Conservation (phyloP, 2,329 filamentous ascomycete genomes). For the Colletotrichum paranaense region DNA sequence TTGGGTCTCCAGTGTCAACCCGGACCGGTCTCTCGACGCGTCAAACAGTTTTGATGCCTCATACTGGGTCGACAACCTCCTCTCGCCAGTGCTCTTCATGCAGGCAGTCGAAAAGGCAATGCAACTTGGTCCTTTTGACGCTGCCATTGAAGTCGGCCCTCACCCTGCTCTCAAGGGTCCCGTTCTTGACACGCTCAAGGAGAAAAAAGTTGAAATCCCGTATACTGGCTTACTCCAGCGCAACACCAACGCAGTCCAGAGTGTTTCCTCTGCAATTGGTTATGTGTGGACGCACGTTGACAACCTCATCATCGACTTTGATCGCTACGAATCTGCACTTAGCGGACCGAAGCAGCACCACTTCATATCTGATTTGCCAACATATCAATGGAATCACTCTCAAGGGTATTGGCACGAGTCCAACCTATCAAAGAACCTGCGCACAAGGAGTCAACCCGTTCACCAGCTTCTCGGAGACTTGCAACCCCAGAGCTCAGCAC, state of each 20-base stretch:
- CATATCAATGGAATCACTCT: slow-evolving; percentile 50
- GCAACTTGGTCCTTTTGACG: slow-evolving; percentile 2
- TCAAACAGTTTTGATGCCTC: not conserved
- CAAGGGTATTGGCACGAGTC: slow-evolving; percentile 47
- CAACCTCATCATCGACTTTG: not conserved
- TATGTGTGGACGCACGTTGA: slow-evolving; percentile 4
- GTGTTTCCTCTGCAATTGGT: not conserved
- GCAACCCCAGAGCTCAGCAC: not conserved
- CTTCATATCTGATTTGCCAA: slow-evolving; percentile 43
- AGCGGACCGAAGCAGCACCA: not conserved
- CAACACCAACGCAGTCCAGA: not conserved
- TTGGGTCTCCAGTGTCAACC: slow-evolving; percentile 2
- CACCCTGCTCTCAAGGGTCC: slow-evolving; percentile 55
- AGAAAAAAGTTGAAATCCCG: not conserved
- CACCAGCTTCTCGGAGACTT: slow-evolving; percentile 46
- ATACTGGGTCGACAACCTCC: slow-evolving; percentile 45
- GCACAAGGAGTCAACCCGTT: slow-evolving; percentile 40
- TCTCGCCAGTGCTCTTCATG: slow-evolving; percentile 42
- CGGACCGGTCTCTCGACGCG: not conserved
- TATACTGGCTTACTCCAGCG: not conserved
- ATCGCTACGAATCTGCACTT: not conserved
- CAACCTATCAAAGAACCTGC: slow-evolving; percentile 33
- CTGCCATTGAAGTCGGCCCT: slow-evolving; percentile 47
- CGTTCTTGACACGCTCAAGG: not conserved
- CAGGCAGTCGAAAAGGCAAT: slow-evolving; percentile 31